These are phyloP conservation scores for Scalesia atractyloides DNA, from an alignment of 129 eudicot species.

Conservation along the genomic window DNA sequence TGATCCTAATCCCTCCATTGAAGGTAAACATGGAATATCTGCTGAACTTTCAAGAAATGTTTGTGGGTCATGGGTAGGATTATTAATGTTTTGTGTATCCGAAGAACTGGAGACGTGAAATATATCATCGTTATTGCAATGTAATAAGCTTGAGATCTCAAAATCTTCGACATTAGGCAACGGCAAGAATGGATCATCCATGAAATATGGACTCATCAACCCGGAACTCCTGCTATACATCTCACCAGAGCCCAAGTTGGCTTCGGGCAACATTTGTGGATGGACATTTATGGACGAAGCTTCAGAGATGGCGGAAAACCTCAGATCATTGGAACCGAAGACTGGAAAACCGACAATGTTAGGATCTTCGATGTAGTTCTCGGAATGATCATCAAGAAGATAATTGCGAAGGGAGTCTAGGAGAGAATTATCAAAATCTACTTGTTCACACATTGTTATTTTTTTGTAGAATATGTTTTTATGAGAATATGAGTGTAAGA, in stretches of 20 bases:
- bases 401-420: slow-evolving; percentile 13
- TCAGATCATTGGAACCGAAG: neutral
- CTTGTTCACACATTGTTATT: neutral
- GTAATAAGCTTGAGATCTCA: slow-evolving; percentile 9
- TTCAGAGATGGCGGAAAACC: neutral
- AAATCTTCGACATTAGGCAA: neutral
- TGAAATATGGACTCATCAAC: neutral
- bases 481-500: neutral
- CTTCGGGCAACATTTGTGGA: neutral
- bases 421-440: neutral
- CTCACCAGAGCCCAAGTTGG: neutral
- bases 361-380: neutral
- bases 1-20: neutral
- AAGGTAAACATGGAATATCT: neutral
- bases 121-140: neutral
- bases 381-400: slow-evolving; percentile 14
- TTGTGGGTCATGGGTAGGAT: neutral
- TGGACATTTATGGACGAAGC: neutral
- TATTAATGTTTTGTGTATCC: neutral
- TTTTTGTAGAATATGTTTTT: neutral
- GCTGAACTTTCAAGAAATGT: neutral
- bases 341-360: neutral
- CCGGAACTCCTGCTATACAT: neutral
- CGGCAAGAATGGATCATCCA: neutral
- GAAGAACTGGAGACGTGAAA: neutral